Evolutionary conservation across 306 rosid species (phyloP).

Genomic region (Castanea mollissima): DNA sequence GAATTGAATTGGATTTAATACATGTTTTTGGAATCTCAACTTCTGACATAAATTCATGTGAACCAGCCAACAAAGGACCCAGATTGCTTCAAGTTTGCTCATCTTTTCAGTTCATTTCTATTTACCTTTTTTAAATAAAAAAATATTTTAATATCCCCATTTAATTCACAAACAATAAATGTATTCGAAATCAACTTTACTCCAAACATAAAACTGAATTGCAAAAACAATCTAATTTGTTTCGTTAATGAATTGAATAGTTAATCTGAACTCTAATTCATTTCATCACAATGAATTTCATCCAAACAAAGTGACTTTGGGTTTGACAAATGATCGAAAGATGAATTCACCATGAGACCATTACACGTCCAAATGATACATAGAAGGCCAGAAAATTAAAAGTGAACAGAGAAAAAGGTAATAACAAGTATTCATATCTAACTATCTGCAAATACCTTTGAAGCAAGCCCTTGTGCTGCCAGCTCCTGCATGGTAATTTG

Average conservation of each 20-base stretch:
- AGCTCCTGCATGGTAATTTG: conserved; percentile 88
- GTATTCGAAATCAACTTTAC: not conserved
- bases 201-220: not conserved
- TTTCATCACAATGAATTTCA: not conserved
- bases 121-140: not conserved
- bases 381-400: not conserved
- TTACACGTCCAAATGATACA: not conserved
- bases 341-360: not conserved
- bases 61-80: not conserved
- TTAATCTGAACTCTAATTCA: not conserved
- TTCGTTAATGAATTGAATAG: not conserved
- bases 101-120: not conserved
- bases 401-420: not conserved
- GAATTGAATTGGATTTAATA: not conserved
- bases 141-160: not conserved
- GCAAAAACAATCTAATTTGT: not conserved
- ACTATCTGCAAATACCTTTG: conserved; percentile 58
- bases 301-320: not conserved
- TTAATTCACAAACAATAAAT: not conserved
- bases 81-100: not conserved
- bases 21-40: not conserved
- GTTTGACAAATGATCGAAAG: not conserved
- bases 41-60: not conserved
- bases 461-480: conserved; percentile 76
- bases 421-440: conserved; percentile 8